Evolutionary conservation across 2,329 filamentous ascomycete species (phyloP), one percentile per base, ranked within the genome.

Genomic region (Clonostachys chloroleuca): DNA sequence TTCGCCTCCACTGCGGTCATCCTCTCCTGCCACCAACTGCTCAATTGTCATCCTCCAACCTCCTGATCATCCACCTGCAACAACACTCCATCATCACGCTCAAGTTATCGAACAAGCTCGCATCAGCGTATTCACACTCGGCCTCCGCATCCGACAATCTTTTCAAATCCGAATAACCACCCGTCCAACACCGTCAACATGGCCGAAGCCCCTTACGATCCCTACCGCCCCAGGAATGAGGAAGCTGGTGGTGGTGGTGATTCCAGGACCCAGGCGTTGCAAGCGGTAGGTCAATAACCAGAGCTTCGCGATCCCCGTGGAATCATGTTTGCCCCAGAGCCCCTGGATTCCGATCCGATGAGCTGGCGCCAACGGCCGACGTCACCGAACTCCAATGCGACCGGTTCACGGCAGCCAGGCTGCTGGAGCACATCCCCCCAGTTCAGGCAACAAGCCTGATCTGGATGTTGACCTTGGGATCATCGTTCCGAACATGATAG

Each of bases 161-260:
- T 36, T 42, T 30, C 40, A 12, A n/a, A 41, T 14, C 30, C 40
- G 40, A 42, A 33, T 30, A 30, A 30, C 10, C 24, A 30, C 24
- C 8, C 24, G 24, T 30, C 24, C 14, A 42, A 14, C 12, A 47
- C 45, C 35, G 47, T 40, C 58, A 69, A 54, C 59, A 81, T 81
- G 78, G 69, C 78, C 57, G 71, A 70, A 61, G 71, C 77, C 64
- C 89, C 89, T 57, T 95, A 95, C 71, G 89, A 95, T 72, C 89
- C 89, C 54, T 95, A 94, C 73, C 92, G 92, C 68, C 89, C 89
- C 63, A 82, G 80, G 46, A 60, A 59, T 49, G 66, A 68, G 49
- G 66, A 67, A 56, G 67, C 71, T 65, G 69, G 60, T 52, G 63
- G 56, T 61, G 70, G 63, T 55, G 76, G 68, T 55, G 80, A 69